Evolutionary conservation across 768 basidiomycete species (phyloP).

Genomic region (Lactifluus hygrophoroides): DNA sequence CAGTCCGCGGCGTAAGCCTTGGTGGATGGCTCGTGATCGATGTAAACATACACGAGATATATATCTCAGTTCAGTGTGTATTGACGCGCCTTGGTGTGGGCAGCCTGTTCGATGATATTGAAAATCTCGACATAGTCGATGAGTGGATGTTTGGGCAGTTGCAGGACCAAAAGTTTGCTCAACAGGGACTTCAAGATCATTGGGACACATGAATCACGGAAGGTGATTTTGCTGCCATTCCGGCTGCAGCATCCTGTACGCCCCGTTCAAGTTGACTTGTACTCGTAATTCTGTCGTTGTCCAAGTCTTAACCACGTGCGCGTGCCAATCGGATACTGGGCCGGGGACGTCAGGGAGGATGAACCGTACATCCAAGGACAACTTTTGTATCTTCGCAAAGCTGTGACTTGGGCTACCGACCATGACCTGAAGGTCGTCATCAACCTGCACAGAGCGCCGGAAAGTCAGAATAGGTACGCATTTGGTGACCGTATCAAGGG

Average conservation of each 20-base stretch:
- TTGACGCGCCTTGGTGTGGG: background rate
- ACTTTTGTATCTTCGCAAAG: slow-evolving; percentile 58
- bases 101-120: slow-evolving; percentile 60
- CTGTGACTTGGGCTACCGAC: slow-evolving; percentile 59
- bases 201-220: slow-evolving; percentile 86
- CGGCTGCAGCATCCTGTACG: slow-evolving; percentile 35
- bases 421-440: slow-evolving; percentile 73
- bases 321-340: slow-evolving; percentile 86
- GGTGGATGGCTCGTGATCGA: slow-evolving; percentile 57
- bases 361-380: slow-evolving; percentile 79
- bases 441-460: slow-evolving; percentile 65
- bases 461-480: slow-evolving; percentile 70
- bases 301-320: slow-evolving; percentile 72
- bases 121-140: slow-evolving; percentile 52
- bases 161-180: slow-evolving; percentile 44
- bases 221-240: slow-evolving; percentile 65
- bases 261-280: slow-evolving; percentile 6
- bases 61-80: background rate
- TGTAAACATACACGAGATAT: too few species aligned
- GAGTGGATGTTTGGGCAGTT: slow-evolving; percentile 71
- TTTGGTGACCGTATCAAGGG: background rate
- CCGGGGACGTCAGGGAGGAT: slow-evolving; percentile 67
- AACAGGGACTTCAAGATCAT: slow-evolving; percentile 47
- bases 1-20: slow-evolving; percentile 77
- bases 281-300: background rate